Evolutionary conservation across 2,329 filamentous ascomycete genomes (phyloP).

Genomic region (Akanthomyces lecanii): DNA sequence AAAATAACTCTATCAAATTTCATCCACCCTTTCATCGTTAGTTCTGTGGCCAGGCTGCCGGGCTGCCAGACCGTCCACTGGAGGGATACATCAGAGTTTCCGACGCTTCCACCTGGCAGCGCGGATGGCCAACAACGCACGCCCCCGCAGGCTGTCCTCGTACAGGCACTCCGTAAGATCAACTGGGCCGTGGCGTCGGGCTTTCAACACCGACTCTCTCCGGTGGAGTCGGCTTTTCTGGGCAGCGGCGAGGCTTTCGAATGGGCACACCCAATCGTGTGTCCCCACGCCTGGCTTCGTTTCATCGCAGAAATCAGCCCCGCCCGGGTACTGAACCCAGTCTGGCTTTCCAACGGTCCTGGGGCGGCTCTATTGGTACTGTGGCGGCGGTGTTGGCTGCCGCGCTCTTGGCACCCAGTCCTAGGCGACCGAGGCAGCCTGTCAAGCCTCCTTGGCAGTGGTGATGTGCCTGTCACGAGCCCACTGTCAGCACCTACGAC

Average conservation of each 20-base stretch:
- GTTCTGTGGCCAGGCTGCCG: neutral
- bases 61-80: neutral
- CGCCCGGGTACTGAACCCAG: conserved; percentile 14
- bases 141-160: neutral
- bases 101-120: neutral
- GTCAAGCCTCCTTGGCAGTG: conserved; percentile 6
- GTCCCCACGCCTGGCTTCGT: neutral
- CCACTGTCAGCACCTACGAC: conserved; percentile 1
- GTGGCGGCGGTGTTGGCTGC: conserved; percentile 3
- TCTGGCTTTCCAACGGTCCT: neutral
- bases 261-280: neutral
- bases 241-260: neutral
- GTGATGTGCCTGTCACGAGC: neutral
- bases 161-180: conserved; percentile 1
- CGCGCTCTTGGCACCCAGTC: conserved; percentile 12
- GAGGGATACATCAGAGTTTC: neutral
- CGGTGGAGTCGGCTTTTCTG: neutral
- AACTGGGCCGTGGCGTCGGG: neutral
- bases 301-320: neutral
- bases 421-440: conserved; percentile 3
- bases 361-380: neutral
- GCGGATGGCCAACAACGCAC: neutral
- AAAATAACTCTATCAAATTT: neutral
- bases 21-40: neutral
- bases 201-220: conserved; percentile 8